phyloP scores from a whole-genome alignment of 306 rosid species.

The Cicer judaicum region DNA sequence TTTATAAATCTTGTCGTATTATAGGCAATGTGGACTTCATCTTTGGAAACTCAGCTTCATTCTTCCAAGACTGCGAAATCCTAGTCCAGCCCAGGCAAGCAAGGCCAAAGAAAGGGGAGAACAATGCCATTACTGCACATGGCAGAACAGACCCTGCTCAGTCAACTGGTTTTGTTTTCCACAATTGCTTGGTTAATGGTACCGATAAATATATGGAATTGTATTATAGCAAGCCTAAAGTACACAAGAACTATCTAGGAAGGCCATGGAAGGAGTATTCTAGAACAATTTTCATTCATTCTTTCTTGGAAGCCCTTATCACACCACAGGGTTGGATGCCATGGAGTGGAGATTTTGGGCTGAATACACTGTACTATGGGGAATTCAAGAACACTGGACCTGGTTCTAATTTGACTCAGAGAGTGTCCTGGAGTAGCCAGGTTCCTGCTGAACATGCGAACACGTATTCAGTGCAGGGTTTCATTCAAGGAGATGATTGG shows the following conservation, averaged over 20 bases:
- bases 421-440: slow-evolving; percentile 75
- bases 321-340: slow-evolving; percentile 78
- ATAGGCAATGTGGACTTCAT: slow-evolving; percentile 92
- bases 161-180: slow-evolving; percentile 77
- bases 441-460: slow-evolving; percentile 66
- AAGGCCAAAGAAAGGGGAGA: slow-evolving; percentile 73
- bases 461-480: slow-evolving; percentile 70
- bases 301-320: slow-evolving; percentile 62
- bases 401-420: slow-evolving; percentile 55
- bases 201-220: slow-evolving; percentile 77
- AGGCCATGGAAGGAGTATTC: slow-evolving; percentile 99
- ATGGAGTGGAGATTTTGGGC: slow-evolving; percentile 67
- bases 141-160: slow-evolving; percentile 95
- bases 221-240: slow-evolving; percentile 70
- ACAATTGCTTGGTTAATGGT: slow-evolving; percentile 77
- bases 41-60: slow-evolving; percentile 85
- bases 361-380: slow-evolving; percentile 81
- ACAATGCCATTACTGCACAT: slow-evolving; percentile 73
- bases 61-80: slow-evolving; percentile 77
- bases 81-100: slow-evolving; percentile 69
- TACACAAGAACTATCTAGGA: slow-evolving; percentile 83
- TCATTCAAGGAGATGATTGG: slow-evolving; percentile 93
- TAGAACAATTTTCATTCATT: slow-evolving; percentile 66
- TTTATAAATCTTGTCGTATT: slow-evolving; percentile 78
- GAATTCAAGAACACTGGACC: slow-evolving; percentile 67